Evolutionary conservation across 1,139 yeast genomes (phyloP), one percentile per base, ranked within the genome.

Genomic region (Magnusiomyces tetraspermus): DNA sequence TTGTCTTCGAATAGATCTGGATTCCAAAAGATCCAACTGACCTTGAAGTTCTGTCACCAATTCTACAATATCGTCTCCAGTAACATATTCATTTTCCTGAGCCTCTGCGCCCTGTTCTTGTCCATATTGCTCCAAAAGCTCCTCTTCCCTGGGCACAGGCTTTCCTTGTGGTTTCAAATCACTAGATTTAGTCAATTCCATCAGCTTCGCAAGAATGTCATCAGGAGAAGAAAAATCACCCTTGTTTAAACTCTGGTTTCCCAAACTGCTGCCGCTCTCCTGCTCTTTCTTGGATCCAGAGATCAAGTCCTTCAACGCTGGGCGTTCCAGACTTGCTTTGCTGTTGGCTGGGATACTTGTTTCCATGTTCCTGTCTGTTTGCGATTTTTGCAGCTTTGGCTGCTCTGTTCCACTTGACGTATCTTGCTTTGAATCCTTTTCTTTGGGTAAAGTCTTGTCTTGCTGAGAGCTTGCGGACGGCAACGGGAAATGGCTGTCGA

Each of bases 11-110:
- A 68, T 58, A 21, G 68, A 64, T 37, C 69, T 63, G 55, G 74
- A 72, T 49, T 71, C 36, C 44, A 71, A 58, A 40, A 70, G 55
- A 51, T 86, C 94, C 61, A 90, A 74, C 69, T 90, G 97, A 4
- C 85, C 84, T 68, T 89, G 97, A 55, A 90, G 71, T 66, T 90
- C 97, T 5, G 89, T 89, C 13, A 89, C 97, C 48, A 87, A 70
- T 62, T 85, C 88, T 1, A 85, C 87, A 21, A 90, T 71, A 63
- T 90, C 97, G 55, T 85, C 95, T 60, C 85, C 83, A 15, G 89
- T 81, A 40, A 82, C 85, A 22, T 24, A 38, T 57, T 76, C 82
- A 15, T 47, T 42, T 13, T 31, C 61, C n/a, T 51, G 54, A 17
- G 43, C 46, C 17, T 51, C 56, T 4, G 41, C 58, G 44, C 50